Evolutionary conservation across 2,329 filamentous ascomycete genomes (phyloP).

Genomic region (Neopestalotiopsis clavispora): DNA sequence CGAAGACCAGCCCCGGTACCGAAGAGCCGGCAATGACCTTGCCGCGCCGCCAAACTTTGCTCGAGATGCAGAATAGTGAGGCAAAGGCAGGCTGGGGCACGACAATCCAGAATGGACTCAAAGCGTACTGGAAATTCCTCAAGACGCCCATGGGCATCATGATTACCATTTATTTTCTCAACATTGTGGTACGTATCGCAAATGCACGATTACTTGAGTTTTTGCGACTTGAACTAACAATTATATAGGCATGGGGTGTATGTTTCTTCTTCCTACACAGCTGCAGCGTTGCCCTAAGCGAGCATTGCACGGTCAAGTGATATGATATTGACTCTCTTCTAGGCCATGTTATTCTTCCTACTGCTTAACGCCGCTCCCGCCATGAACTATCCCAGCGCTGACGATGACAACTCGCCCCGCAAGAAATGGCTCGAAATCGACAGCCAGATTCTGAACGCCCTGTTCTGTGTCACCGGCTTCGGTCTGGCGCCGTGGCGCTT

Average conservation of each 20-base stretch:
- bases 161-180: slow-evolving; percentile 35
- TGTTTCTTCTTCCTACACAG: neutral
- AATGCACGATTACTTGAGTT: neutral
- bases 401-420: slow-evolving; percentile 7
- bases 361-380: slow-evolving; percentile 28
- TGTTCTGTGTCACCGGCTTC: slow-evolving; percentile 88
- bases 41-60: slow-evolving; percentile 23
- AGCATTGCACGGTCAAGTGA: no score
- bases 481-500: slow-evolving; percentile 86
- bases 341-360: slow-evolving; percentile 37
- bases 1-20: neutral
- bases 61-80: slow-evolving; percentile 23
- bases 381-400: slow-evolving; percentile 50
- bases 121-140: slow-evolving; percentile 36
- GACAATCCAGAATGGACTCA: slow-evolving; percentile 30
- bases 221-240: neutral
- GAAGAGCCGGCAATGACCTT: slow-evolving; percentile 21
- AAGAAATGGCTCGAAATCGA: slow-evolving; percentile 82
- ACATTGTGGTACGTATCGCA: slow-evolving; percentile 33
- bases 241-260: slow-evolving; percentile 10
- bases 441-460: slow-evolving; percentile 80
- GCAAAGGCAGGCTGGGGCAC: slow-evolving; percentile 30
- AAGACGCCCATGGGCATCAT: slow-evolving; percentile 32
- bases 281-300: no score
- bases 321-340: neutral